These are phyloP conservation scores for Stagonosporopsis tanaceti DNA, from an alignment of 2,329 filamentous ascomycete species.

Conservation along the genomic window DNA sequence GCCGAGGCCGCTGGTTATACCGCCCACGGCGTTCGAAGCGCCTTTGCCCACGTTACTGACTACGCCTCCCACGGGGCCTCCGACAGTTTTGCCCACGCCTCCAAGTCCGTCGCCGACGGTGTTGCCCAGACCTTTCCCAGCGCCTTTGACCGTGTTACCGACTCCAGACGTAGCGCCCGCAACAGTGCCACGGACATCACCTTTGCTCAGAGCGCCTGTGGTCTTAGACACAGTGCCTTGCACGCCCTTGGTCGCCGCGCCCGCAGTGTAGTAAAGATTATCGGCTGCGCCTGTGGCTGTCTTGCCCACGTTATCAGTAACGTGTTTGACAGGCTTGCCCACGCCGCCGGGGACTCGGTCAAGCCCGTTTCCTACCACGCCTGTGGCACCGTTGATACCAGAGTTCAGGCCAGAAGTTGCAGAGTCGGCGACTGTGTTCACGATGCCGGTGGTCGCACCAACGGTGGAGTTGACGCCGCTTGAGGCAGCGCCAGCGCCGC, in stretches of 20 bases:
- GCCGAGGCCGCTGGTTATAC: conserved; percentile 53
- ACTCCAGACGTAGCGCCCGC: conserved; percentile 50
- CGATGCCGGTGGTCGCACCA: conserved; percentile 43
- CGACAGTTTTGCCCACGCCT: conserved; percentile 48
- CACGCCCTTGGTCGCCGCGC: conserved; percentile 51
- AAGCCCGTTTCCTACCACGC: conserved; percentile 48
- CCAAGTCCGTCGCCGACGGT: conserved; percentile 51
- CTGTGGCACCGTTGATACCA: conserved; percentile 49
- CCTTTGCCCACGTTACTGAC: conserved; percentile 55
- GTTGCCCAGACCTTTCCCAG: conserved; percentile 45
- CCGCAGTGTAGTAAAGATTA: conserved; percentile 52
- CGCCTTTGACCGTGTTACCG: conserved; percentile 47
- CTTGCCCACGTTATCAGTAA: conserved; percentile 53
- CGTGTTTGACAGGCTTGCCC: conserved; percentile 50
- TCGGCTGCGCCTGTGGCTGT: conserved; percentile 51
- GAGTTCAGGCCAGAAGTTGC: conserved; percentile 48
- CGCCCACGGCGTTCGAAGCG: conserved; percentile 51
- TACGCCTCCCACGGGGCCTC: conserved; percentile 52
- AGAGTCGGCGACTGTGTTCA: conserved; percentile 49
- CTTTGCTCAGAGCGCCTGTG: conserved; percentile 52
- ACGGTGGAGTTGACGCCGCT: conserved; percentile 49
- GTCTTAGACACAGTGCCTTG: conserved; percentile 56
- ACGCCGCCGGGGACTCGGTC: conserved; percentile 46
- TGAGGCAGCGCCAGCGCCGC: conserved; percentile 44
- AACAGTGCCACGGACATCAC: conserved; percentile 51